These are phyloP conservation scores for Triangularia setosa DNA, from an alignment of 2,329 filamentous ascomycete genomes.

Conservation along the genomic window DNA sequence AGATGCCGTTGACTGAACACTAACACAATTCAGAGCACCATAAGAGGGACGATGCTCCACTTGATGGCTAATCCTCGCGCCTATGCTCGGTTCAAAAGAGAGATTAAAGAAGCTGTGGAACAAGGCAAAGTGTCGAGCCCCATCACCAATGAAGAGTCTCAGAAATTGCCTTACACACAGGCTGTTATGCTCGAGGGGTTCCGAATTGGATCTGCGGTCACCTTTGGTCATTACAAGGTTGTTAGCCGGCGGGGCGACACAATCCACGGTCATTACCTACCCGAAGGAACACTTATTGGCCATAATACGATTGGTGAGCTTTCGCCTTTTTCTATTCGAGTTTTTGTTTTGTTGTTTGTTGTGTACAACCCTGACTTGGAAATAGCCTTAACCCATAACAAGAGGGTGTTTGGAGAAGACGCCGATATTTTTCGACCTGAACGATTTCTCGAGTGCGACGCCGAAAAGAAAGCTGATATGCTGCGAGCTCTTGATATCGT, in stretches of 20 bases:
- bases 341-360: too few species aligned
- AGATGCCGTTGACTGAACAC: too few species aligned
- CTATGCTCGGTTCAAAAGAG: slow-evolving; percentile 20
- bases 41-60: slow-evolving; percentile 24
- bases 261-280: slow-evolving; percentile 29
- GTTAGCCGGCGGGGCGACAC: slow-evolving; percentile 28
- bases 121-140: slow-evolving; percentile 22
- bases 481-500: slow-evolving; percentile 29
- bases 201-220: slow-evolving; percentile 17
- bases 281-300: slow-evolving; percentile 25
- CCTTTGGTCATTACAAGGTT: slow-evolving; percentile 20
- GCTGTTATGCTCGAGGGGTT: slow-evolving; percentile 22
- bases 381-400: slow-evolving; percentile 12
- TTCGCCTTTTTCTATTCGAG: too few species aligned
- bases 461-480: slow-evolving; percentile 13
- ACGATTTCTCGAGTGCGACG: slow-evolving; percentile 39
- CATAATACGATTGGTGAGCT: slow-evolving; percentile 18
- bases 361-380: too few species aligned
- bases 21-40: too few species aligned
- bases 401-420: slow-evolving; percentile 34
- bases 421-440: slow-evolving; percentile 42
- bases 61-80: slow-evolving; percentile 20
- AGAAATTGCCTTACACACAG: slow-evolving; percentile 19
- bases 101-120: slow-evolving; percentile 9
- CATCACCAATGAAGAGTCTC: slow-evolving; percentile 10